Evolutionary conservation across 1,284 basidiomycete species (phyloP).

Genomic region (Porodaedalea pini): DNA sequence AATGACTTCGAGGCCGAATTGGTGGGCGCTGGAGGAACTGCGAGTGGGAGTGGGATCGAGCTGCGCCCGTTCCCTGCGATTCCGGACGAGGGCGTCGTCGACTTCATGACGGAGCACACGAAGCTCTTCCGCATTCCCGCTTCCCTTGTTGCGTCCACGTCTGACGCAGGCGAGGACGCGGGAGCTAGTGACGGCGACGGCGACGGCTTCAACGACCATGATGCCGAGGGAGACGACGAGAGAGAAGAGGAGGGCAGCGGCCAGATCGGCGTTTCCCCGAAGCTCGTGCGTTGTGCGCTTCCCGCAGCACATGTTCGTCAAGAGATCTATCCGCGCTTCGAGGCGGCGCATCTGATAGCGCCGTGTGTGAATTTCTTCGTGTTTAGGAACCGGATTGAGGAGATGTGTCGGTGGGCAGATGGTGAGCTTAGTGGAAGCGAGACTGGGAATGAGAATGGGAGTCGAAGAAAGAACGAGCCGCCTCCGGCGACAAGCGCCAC

Average conservation of each 20-base stretch:
- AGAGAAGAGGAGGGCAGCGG: slow-evolving; percentile 6
- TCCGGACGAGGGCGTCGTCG: slow-evolving; percentile 11
- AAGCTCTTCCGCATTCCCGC: slow-evolving; percentile 7
- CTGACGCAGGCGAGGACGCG: neutral
- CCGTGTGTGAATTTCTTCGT: slow-evolving; percentile 51
- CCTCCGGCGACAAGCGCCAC: neutral
- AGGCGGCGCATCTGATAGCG: slow-evolving; percentile 10
- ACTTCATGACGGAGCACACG: slow-evolving; percentile 7
- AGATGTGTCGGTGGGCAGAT: slow-evolving; percentile 41
- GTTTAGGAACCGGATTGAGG: slow-evolving; percentile 43
- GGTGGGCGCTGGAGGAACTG: neutral
- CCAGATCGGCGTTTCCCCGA: slow-evolving; percentile 13
- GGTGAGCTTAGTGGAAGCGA: neutral
- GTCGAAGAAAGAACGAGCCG: neutral
- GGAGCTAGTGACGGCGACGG: neutral
- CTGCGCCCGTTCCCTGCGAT: slow-evolving; percentile 15
- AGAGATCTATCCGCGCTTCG: slow-evolving; percentile 9
- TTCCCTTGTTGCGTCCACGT: neutral
- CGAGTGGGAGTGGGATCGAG: slow-evolving; percentile 8
- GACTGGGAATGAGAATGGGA: neutral
- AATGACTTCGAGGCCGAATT: neutral
- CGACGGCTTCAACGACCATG: neutral
- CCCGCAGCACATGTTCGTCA: slow-evolving; percentile 6
- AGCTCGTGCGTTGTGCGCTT: slow-evolving; percentile 2
- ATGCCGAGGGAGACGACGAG: neutral